Conservation (phyloP, 2,329 filamentous ascomycete genomes). For the Cadophora malorum region DNA sequence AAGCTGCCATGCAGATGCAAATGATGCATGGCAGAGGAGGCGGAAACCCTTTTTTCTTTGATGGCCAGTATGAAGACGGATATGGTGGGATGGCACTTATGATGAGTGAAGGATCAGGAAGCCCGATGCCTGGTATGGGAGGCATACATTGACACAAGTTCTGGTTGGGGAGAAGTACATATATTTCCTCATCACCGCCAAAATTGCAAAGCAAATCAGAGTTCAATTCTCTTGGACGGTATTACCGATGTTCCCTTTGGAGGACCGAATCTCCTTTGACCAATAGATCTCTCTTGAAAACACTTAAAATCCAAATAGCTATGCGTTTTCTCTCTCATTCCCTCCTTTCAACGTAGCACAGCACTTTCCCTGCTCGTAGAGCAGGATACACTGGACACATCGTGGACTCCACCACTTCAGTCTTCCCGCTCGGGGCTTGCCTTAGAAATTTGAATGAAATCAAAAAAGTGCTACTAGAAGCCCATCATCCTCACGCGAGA, state of each 20-base stretch:
- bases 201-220: neutral
- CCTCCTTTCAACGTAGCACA: too few species aligned
- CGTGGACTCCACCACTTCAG: too few species aligned
- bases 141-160: neutral
- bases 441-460: too few species aligned
- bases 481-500: too few species aligned
- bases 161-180: neutral
- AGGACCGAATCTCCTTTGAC: neutral
- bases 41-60: neutral
- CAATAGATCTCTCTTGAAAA: neutral
- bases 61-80: slow-evolving; percentile 3
- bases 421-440: too few species aligned
- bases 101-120: neutral
- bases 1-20: slow-evolving; percentile 17
- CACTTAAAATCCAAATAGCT: too few species aligned
- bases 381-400: too few species aligned
- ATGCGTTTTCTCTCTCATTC: too few species aligned
- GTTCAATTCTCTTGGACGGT: neutral
- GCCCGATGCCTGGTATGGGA: slow-evolving; percentile 5
- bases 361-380: too few species aligned
- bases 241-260: neutral
- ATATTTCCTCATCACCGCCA: neutral
- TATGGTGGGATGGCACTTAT: slow-evolving; percentile 1
- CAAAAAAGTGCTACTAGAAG: too few species aligned
- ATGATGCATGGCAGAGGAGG: neutral